phyloP scores from a whole-genome alignment of 2,329 filamentous ascomycete genomes.

The Akanthomyces dipterigenus region DNA sequence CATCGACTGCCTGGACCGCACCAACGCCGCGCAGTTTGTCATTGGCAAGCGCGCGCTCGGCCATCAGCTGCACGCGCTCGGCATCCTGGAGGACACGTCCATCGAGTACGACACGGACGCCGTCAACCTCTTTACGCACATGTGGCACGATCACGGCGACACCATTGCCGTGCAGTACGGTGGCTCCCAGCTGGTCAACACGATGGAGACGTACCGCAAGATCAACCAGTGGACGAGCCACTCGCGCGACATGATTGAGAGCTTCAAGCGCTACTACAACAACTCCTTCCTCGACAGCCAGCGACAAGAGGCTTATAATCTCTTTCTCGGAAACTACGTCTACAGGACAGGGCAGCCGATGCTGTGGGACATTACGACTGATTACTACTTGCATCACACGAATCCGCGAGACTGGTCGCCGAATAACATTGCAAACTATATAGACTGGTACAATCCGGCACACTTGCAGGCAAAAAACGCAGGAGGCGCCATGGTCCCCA shows the following conservation, averaged over 20 bases:
- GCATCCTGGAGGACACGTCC: slow-evolving; percentile 70
- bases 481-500: slow-evolving; percentile 18
- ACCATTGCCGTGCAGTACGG: slow-evolving; percentile 97
- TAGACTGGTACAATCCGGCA: slow-evolving; percentile 77
- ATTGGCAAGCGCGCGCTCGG: slow-evolving; percentile 92
- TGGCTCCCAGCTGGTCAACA: slow-evolving; percentile 95
- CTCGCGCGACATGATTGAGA: slow-evolving; percentile 97
- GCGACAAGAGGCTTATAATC: slow-evolving; percentile 93
- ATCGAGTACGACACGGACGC: slow-evolving; percentile 94
- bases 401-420: slow-evolving; percentile 69
- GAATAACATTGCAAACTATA: slow-evolving; percentile 63
- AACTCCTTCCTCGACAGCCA: slow-evolving; percentile 98
- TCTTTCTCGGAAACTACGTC: slow-evolving; percentile 94
- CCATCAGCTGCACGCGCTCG: slow-evolving; percentile 84
- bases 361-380: slow-evolving; percentile 91
- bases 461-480: slow-evolving; percentile 30
- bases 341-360: slow-evolving; percentile 83
- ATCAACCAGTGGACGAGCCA: slow-evolving; percentile 99
- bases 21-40: slow-evolving; percentile 95
- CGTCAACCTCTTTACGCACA: slow-evolving; percentile 92
- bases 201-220: slow-evolving; percentile 98
- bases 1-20: slow-evolving; percentile 94
- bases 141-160: slow-evolving; percentile 97
- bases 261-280: slow-evolving; percentile 98
- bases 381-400: slow-evolving; percentile 92